Conservation (phyloP, 1,284 basidiomycete genomes). For the Ganoderma sp. region DNA sequence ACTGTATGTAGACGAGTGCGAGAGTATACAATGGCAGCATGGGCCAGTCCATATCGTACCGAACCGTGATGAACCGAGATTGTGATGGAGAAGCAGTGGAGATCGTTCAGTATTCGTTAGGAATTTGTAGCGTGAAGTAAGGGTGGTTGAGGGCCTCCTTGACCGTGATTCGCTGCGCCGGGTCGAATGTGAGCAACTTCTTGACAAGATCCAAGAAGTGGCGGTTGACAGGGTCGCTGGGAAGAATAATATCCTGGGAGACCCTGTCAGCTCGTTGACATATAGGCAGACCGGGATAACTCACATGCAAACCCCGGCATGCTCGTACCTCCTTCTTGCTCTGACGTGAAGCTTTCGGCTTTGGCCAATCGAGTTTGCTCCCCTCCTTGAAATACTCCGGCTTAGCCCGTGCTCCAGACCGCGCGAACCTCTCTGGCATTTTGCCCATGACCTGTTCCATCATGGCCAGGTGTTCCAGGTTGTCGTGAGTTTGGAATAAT, state of each 20-base stretch:
- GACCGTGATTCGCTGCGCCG: slow-evolving; percentile 84
- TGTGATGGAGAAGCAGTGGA: slow-evolving; percentile 26
- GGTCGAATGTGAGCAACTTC: slow-evolving; percentile 91
- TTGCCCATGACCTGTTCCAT: slow-evolving; percentile 99
- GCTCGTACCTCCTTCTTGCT: slow-evolving; percentile 94
- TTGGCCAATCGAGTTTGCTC: slow-evolving; percentile 89
- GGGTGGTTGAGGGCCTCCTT: slow-evolving; percentile 87
- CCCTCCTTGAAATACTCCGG: slow-evolving; percentile 93
- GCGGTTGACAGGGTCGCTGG: slow-evolving; percentile 71
- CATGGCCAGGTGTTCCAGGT: slow-evolving; percentile 99
- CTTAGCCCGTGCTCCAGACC: slow-evolving; percentile 74
- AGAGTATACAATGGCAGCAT: slow-evolving; percentile 40
- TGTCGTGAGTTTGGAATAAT: slow-evolving; percentile 98
- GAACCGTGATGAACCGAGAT: slow-evolving; percentile 27
- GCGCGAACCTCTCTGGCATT: slow-evolving; percentile 88
- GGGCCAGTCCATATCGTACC: slow-evolving; percentile 40
- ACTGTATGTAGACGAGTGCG: slow-evolving; percentile 38
- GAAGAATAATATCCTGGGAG: slow-evolving; percentile 83
- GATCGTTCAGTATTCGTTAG: slow-evolving; percentile 45
- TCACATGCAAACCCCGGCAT: slow-evolving; percentile 79
- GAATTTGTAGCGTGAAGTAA: slow-evolving; percentile 75
- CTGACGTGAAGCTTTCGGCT: slow-evolving; percentile 83
- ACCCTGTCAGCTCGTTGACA: slow-evolving; percentile 10
- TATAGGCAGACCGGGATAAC: slow-evolving; percentile 34
- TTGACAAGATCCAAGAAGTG: slow-evolving; percentile 89